phyloP scores from a whole-genome alignment of 768 basidiomycete genomes.

The Rhodotorula toruloides region DNA sequence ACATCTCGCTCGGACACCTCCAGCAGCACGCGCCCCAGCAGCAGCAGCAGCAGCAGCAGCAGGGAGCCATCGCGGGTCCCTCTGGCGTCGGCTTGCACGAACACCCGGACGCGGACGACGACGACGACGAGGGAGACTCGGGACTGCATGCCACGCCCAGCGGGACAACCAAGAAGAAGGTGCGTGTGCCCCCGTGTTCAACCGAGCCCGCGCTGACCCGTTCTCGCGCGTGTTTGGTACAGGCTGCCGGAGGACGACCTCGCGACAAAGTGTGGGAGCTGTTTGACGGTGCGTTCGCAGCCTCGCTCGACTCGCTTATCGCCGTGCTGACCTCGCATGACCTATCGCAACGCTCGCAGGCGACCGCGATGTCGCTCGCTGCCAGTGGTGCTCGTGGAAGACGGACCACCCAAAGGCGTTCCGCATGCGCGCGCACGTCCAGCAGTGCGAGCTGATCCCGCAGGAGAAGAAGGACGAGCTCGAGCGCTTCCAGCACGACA shows the following conservation, averaged over 20 bases:
- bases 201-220: too few relatives aligned
- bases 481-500: constrained; percentile 9
- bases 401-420: constrained; percentile 42
- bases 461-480: constrained; percentile 7
- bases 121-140: constrained; percentile 9
- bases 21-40: not conserved
- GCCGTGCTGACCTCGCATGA: not conserved
- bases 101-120: not conserved
- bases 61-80: not conserved
- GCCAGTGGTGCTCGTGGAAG: constrained; percentile 39
- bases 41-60: not conserved
- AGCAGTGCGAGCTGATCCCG: constrained; percentile 7
- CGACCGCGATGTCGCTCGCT: constrained; percentile 27
- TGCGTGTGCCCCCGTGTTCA: not conserved
- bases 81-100: not conserved
- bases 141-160: not conserved
- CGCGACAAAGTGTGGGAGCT: constrained; percentile 35
- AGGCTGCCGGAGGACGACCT: constrained; percentile 14
- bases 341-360: not conserved
- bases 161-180: not conserved
- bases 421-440: constrained; percentile 34
- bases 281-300: constrained; percentile 17
- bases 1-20: too few relatives aligned
- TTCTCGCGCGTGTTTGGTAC: not conserved
- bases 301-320: not conserved